Base-by-base conservation (phyloP, 2,329 filamentous ascomycete genomes). In the Fusarium nanum region DNA sequence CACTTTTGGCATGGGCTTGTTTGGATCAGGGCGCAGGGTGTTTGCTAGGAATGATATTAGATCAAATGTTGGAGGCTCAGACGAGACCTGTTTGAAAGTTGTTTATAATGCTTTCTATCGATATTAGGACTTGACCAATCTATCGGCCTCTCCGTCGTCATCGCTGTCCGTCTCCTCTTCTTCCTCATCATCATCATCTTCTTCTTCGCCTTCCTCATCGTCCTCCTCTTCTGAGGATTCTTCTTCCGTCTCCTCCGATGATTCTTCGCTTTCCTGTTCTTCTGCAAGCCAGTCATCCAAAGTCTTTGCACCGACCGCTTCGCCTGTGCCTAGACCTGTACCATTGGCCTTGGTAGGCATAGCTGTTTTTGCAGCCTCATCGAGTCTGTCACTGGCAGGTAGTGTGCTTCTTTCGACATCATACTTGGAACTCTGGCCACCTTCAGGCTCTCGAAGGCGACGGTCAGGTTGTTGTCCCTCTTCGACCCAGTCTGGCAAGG, bases 241-340 rank as follows among this genome's bases (percentile, higher is more conserved):
- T 16, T 83, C 83, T 10, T 83, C 84, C 9, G 85, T 83, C 4
- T 86, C 86, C 8, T 85, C 85, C 3, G 84, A 85, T 25, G 86
- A 85, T 12, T 85, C 84, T 13, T 86, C 87, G 3, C 85, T 87
- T n/a, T 85, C 86, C 28, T 83, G 85, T 18, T 88, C 89, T 75
- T 93, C 92, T 7, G 91, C 93, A 60, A 98, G 84, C 94, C 96
- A 98, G 78, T 97, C 93, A 82, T 98, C 94, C 67, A 99, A 82
- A 22, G 91, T 93, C 86, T 97, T 97, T 42, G 89, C 88, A 54
- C 86, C 85, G 2, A 84, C 78, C 13, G 80, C 84, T 50, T 89
- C 89, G 7, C 81, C 80, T 16, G 81, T 69, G 1, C 83, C 84
- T 49, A 89, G 89, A 7, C 81, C 80, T 16, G 81, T 69, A 1